Evolutionary conservation across 108 stramenopile species (phyloP), one percentile per base, ranked within the genome.

Genomic region (Skeletonema grethae): DNA sequence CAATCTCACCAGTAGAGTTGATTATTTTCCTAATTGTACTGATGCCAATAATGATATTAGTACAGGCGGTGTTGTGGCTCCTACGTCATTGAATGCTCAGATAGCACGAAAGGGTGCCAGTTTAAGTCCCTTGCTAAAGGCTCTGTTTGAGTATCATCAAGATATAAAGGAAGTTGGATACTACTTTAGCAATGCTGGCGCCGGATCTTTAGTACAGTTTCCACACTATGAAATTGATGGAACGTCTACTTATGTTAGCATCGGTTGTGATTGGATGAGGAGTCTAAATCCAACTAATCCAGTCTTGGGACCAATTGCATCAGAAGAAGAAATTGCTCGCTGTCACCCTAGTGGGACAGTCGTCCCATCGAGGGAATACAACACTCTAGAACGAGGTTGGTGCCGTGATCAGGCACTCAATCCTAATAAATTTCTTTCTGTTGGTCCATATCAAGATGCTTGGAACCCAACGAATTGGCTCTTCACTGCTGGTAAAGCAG

Each of bases 241-340:
- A 34, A 12, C 28, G 0, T 22, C 43, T 5, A 25, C 46, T 24
- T 88, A 84, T 62, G 41, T 57, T 32, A 84, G 79, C 53, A 39
- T 69, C 15, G 87, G 87, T 10, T 88, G 87, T 50, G 85, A 86
- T 18, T 88, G 87, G 87, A 79, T 88, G 83, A 39, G 60, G 13
- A 50, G 45, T 8, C 70, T 45, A 0, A 85, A 88, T 58, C 70
- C 69, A 0, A 58, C 50, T 22, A 31, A 73, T 66, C 50, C 65
- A 8, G 79, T 63, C 7, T 60, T 76, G 9, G 35, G 57, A 13
- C 87, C 82, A 5, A 79, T 85, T 65, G 84, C 65, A 24, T 67
- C 69, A 32, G 70, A 72, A 3, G 80, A 85, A 58, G 82, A 80
- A 57, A 87, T 84, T 55, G 43, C 60, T 22, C 48, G 77, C 11